These are phyloP conservation scores for Sugiyamaella paludigena DNA, from an alignment of 1,139 yeast genomes.

Conservation along the genomic window DNA sequence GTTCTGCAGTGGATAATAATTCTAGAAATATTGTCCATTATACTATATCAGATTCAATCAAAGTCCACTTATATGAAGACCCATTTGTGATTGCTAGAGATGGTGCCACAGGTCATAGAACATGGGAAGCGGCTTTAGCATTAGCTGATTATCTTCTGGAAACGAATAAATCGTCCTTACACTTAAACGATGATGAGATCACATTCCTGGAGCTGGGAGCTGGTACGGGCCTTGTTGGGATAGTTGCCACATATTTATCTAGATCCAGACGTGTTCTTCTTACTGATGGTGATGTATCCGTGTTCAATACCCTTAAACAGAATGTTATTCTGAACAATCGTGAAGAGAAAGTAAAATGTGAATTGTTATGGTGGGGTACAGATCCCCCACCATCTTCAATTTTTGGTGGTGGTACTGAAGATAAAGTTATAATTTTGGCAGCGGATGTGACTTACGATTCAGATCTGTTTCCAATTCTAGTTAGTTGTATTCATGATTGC, in stretches of 20 bases:
- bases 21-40: constrained; percentile 9
- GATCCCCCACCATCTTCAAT: constrained; percentile 36
- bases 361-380: constrained; percentile 62
- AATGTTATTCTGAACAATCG: constrained; percentile 50
- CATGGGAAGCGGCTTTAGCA: constrained; percentile 93
- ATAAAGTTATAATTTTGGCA: constrained; percentile 48
- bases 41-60: constrained; percentile 8
- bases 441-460: constrained; percentile 88
- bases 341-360: constrained; percentile 34
- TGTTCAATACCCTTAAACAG: constrained; percentile 52
- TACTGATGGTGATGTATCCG: constrained; percentile 73
- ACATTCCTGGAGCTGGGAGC: constrained; percentile 72
- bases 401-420: constrained; percentile 2
- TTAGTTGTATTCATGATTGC: constrained; percentile 44
- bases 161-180: neutral
- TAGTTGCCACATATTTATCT: constrained; percentile 44
- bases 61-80: constrained; percentile 22
- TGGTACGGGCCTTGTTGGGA: constrained; percentile 85
- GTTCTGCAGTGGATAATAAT: neutral
- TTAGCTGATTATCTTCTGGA: constrained; percentile 49
- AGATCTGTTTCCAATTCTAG: constrained; percentile 55
- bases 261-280: constrained; percentile 43
- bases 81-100: constrained; percentile 43
- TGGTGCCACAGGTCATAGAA: constrained; percentile 85
- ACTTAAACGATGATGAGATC: neutral